Conservation (phyloP, 2,329 filamentous ascomycete species). For the Fusarium continuum region DNA sequence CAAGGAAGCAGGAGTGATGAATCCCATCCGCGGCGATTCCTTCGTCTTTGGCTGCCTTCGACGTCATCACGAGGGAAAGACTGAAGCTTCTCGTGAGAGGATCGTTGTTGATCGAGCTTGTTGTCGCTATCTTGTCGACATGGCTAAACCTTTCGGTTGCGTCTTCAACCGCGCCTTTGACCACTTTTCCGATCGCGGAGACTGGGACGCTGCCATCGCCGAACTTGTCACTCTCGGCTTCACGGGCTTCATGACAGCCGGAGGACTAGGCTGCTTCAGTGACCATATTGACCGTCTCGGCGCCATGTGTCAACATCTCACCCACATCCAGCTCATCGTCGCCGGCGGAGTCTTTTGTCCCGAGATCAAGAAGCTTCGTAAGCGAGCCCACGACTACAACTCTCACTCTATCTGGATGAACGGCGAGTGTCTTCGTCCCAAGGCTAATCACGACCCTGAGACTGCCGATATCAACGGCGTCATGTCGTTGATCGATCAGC, state of each 20-base stretch:
- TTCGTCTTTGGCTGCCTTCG: constrained; percentile 65
- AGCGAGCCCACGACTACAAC: constrained; percentile 36
- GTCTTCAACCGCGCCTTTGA: constrained; percentile 69
- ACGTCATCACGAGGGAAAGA: background rate
- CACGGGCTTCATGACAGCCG: constrained; percentile 61
- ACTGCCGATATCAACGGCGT: constrained; percentile 42
- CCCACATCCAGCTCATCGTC: constrained; percentile 58
- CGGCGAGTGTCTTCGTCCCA: constrained; percentile 50
- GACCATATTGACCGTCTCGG: constrained; percentile 53
- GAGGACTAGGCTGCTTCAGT: constrained; percentile 55
- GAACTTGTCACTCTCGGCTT: constrained; percentile 57
- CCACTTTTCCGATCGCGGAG: constrained; percentile 49
- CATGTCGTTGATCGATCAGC: constrained; percentile 28
- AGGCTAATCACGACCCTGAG: constrained; percentile 30
- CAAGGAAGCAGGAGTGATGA: constrained; percentile 50
- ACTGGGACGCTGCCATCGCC: constrained; percentile 42
- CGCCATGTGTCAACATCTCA: constrained; percentile 47
- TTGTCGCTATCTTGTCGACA: constrained; percentile 53
- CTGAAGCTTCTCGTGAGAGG: background rate
- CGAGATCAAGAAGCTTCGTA: constrained; percentile 49
- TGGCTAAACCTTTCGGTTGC: constrained; percentile 55
- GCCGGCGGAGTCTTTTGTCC: constrained; percentile 60
- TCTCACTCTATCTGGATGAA: constrained; percentile 55
- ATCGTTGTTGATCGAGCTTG: constrained; percentile 52
- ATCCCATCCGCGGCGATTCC: constrained; percentile 57